Conservation (phyloP, 495 filamentous ascomycete species). For the Thermothielavioides terrestris region DNA sequence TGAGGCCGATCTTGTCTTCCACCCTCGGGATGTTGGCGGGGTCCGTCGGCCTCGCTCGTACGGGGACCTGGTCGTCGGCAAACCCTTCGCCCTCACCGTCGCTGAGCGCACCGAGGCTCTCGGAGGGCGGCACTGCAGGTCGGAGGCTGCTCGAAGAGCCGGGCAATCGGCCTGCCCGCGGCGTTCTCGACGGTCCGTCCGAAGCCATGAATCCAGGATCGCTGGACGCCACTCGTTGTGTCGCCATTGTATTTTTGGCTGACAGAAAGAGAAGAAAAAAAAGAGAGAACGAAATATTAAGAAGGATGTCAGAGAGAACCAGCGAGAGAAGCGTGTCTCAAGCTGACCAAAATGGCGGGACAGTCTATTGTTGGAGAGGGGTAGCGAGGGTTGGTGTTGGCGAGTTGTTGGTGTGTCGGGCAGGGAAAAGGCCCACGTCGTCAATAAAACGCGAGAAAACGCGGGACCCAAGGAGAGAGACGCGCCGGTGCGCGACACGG, state of each 20-base stretch:
- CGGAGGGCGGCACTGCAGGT: slow-evolving; percentile 56
- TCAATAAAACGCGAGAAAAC: slow-evolving; percentile 32
- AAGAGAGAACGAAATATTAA: background rate
- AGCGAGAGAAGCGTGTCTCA: background rate
- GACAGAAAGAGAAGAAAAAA: background rate
- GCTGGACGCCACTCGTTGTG: slow-evolving; percentile 34
- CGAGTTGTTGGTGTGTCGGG: background rate
- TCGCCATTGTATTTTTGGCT: slow-evolving; percentile 21
- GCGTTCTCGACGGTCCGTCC: slow-evolving; percentile 33
- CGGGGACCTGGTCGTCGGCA: slow-evolving; percentile 47
- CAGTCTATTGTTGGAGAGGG: slow-evolving; percentile 4
- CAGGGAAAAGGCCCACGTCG: background rate
- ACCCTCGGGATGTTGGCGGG: slow-evolving; percentile 63
- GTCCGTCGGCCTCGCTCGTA: slow-evolving; percentile 50
- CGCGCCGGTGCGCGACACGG: slow-evolving; percentile 14
- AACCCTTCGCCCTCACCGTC: slow-evolving; percentile 54
- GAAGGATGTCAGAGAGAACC: no score
- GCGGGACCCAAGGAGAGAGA: slow-evolving; percentile 14
- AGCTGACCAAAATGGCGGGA: background rate
- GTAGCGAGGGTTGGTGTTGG: background rate
- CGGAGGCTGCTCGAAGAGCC: slow-evolving; percentile 50
- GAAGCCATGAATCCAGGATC: slow-evolving; percentile 38
- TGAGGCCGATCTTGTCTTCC: slow-evolving; percentile 79
- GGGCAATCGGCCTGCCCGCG: slow-evolving; percentile 26
- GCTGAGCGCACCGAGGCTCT: slow-evolving; percentile 53